Evolutionary conservation across 495 filamentous ascomycete genomes (phyloP), one percentile per base, ranked within the genome.

Genomic region (Penicillium macrosclerotiorum): DNA sequence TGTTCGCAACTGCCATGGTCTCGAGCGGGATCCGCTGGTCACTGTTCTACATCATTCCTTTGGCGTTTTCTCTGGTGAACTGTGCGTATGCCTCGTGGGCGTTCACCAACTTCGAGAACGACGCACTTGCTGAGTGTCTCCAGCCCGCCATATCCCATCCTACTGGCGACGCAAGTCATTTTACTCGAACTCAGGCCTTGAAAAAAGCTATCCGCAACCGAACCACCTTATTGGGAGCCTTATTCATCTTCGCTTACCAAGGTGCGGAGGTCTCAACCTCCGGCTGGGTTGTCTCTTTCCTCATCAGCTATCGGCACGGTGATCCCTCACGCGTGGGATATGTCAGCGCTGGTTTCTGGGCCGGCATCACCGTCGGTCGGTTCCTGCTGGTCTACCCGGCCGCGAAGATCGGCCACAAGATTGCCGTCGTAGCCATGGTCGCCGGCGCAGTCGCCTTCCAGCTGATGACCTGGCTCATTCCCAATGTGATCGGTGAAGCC

Each of bases 311-410:
- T 44, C 85, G 88, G 14, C 63, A 78, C 54, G 86, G 85, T 8
- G 67, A 83, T 45, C 84, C 85, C 3, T 65, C 74, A 6, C 67
- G 71, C 3, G 84, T 90, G 7, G 88, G 89, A 12, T 91, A 90
- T 59, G 88, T 92, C 3, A 90, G 86, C 16, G 73, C 86, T 1
- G 89, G 88, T 4, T 94, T 91, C 65, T 91, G 89, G 89, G 86
- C 63, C 7, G 87, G 88, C 33, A 86, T 94, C 45, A 89, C 70
- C 5, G 55, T 85, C 1, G 88, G 88, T 1, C 75, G 89, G 2
- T 84, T 91, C 59, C 46, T 80, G 2, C 73, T 93, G 27, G 77
- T 79, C 8, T 78, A 81, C 14, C 68, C 80, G 0, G 83, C 85
- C 0, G 74, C 80, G 43, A 70, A 67, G 6, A 49, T 90, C 14